Evolutionary conservation across 192 early-diverging fungal genomes (phyloP), one percentile per base, ranked within the genome.

Genomic region (Entrophospora sp.): DNA sequence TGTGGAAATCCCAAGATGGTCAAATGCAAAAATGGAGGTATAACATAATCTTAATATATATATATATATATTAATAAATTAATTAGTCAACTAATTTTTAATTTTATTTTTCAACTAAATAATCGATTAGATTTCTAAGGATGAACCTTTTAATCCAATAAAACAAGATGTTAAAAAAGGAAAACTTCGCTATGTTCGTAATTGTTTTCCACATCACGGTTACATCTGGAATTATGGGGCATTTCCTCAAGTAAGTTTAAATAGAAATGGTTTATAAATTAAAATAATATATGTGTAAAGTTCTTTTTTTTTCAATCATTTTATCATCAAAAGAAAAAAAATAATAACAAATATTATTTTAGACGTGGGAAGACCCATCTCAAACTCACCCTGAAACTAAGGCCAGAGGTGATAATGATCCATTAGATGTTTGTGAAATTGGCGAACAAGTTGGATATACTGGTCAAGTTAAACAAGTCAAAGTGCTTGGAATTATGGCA

Each of bases 161-260:
- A 90, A 93, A 83, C 96, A 99, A 79, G 96, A 99, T 72, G 82
- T 88, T 70, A 97, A 97, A 88, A 99, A 99, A 83, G 94, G 94
- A 70, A 99, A 99, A 83, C 90, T 97, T 66, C 88, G 96, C 64
- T 96, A 85, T 75, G 95, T 99, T 65, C 88, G 93, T 75, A 97
- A 99, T 87, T 89, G 90, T 77, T 99, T 97, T 89, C 96, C 96
- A 8, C 94, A 97, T 87, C 91, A 99, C 79, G 96, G 96, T 65
- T 99, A 99, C 80, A 97, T 99, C 79, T 99, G 96, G 96, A 99
- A 99, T 94, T 97, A 99, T 71, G 96, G 96, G 73, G 95, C 95
- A 66, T 84, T 99, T 72, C 96, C 96, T 32, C 94, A 95, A 72
- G 85, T 86, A 75, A 61, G 37, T 22, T 16, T 69, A 22, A 14